Percentiles rank a stretch among this genome's conserved stretches.
Conservation (phyloP, 2,329 filamentous ascomycete species). For the Cadophora gregata region DNA sequence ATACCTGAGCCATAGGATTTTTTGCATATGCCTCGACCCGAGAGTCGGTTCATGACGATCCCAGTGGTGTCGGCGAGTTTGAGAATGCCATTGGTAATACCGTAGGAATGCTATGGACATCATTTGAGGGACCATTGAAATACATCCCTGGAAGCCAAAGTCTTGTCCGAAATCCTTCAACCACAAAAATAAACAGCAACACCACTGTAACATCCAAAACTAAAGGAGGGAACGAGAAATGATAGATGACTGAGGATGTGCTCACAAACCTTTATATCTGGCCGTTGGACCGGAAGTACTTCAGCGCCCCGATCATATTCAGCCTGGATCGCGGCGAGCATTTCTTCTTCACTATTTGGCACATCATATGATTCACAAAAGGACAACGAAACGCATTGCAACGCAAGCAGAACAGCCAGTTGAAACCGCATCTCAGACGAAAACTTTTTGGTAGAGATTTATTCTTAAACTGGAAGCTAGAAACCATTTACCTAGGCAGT, state of each 20-base stretch:
- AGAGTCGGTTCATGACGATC: background rate
- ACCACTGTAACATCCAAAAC: too few relatives aligned
- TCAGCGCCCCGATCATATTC: background rate
- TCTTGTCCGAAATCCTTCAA: too few relatives aligned
- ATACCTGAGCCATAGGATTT: background rate
- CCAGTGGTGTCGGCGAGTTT: background rate
- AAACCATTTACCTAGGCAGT: too few relatives aligned
- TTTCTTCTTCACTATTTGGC: background rate
- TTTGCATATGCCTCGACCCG: background rate
- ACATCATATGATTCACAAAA: background rate
- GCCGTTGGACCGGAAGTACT: background rate
- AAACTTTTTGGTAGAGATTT: background rate
- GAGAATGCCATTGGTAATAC: background rate
- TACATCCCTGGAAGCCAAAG: too few relatives aligned
- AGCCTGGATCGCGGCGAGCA: too few relatives aligned
- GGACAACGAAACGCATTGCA: background rate
- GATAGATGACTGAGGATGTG: background rate
- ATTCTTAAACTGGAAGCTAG: too few relatives aligned
- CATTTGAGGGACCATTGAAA: background rate
- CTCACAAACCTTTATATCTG: background rate
- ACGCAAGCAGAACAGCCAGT: background rate
- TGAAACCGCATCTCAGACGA: background rate
- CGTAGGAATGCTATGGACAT: background rate
- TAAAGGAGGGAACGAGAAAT: background rate
- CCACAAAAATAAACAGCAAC: too few relatives aligned